phyloP scores from a whole-genome alignment of 225 moss, liverwort and hornwort genomes.

The Pseudoscleropodium purum region DNA sequence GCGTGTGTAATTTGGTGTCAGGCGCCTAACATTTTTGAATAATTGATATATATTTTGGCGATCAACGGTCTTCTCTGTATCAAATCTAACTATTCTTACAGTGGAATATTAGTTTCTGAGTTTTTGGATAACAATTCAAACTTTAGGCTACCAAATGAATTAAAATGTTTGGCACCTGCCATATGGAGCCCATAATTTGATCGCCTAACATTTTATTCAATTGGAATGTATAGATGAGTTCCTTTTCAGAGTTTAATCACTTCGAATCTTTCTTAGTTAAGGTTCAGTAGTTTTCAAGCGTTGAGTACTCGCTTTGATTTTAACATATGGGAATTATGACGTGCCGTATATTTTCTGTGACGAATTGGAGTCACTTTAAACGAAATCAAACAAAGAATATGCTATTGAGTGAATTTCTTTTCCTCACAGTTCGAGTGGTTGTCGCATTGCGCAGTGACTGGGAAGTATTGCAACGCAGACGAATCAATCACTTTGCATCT shows the following conservation, averaged over 20 bases:
- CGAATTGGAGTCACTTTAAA: not conserved
- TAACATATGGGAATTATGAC: not conserved
- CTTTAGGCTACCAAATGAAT: not conserved
- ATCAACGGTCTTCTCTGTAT: not conserved
- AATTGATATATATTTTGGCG: not conserved
- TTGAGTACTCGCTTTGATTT: not conserved
- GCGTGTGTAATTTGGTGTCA: not conserved
- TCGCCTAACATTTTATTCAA: not conserved
- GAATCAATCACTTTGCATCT: slow-evolving; percentile 66
- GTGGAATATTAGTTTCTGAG: not conserved
- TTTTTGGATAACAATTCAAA: not conserved
- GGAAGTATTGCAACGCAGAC: slow-evolving; percentile 63
- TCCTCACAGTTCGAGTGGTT: not conserved
- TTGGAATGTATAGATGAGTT: not conserved
- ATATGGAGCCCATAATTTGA: not conserved
- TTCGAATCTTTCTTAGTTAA: not conserved
- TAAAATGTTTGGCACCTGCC: not conserved
- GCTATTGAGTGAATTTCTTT: not conserved
- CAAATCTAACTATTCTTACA: not conserved
- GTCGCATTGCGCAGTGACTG: slow-evolving; percentile 30
- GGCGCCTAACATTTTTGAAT: not conserved
- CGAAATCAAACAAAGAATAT: not conserved
- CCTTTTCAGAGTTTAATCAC: not conserved
- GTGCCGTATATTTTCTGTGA: not conserved
- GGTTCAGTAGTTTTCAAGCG: not conserved